phyloP scores from a whole-genome alignment of 805 yeast genomes.

The Cyberlindnera amylophila region DNA sequence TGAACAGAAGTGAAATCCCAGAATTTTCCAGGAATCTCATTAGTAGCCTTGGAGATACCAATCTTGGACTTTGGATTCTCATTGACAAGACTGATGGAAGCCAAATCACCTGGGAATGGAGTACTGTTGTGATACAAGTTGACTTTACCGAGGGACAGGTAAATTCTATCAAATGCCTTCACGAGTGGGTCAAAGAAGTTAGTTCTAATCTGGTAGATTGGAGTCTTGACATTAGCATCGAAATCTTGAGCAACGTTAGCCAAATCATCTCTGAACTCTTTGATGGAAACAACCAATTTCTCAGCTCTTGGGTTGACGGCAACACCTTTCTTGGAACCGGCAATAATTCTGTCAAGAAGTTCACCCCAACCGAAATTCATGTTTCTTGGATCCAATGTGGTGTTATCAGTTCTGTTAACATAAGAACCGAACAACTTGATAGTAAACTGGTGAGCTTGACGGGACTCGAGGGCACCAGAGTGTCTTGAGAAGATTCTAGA shows the following conservation, averaged over 20 bases:
- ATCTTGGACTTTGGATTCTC: slow-evolving; percentile 48
- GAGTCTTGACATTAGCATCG: slow-evolving; percentile 38
- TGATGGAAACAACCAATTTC: slow-evolving; percentile 60
- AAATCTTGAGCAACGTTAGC: slow-evolving; percentile 30
- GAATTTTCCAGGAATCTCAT: slow-evolving; percentile 43
- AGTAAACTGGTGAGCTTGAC: slow-evolving; percentile 66
- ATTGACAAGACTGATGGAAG: slow-evolving; percentile 47
- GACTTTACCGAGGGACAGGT: slow-evolving; percentile 54
- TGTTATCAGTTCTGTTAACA: slow-evolving; percentile 37
- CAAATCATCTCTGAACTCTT: slow-evolving; percentile 58
- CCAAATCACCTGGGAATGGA: slow-evolving; percentile 29
- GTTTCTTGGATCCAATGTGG: slow-evolving; percentile 34
- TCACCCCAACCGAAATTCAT: slow-evolving; percentile 86
- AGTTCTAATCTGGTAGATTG: slow-evolving; percentile 63
- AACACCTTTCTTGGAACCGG: slow-evolving; percentile 71
- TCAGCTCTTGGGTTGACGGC: slow-evolving; percentile 83
- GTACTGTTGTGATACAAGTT: slow-evolving; percentile 26
- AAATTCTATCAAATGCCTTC: slow-evolving; percentile 55
- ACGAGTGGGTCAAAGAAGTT: slow-evolving; percentile 62
- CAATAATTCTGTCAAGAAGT: slow-evolving; percentile 68
- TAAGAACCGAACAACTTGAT: slow-evolving; percentile 72
- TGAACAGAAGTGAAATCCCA: slow-evolving; percentile 77
- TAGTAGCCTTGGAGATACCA: slow-evolving; percentile 64
- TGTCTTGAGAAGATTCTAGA: slow-evolving; percentile 69
- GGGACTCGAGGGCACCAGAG: slow-evolving; percentile 54